Conservation (phyloP, 2,329 filamentous ascomycete species). For the Talaromyces marneffei region DNA sequence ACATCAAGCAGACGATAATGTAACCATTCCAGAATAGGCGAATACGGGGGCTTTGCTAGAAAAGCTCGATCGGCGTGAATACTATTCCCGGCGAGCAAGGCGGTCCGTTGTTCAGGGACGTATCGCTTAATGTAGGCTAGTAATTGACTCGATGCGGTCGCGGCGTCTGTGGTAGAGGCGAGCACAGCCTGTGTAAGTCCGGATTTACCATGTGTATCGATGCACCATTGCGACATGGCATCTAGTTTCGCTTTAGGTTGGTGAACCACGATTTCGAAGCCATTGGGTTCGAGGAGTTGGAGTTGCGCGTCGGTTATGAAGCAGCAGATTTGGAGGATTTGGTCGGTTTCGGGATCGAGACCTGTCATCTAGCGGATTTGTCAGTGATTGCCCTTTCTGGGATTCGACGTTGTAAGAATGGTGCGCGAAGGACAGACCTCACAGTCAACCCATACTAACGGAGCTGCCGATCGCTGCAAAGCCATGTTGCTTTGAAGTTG, state of each 20-base stretch:
- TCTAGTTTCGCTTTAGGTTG: conserved; percentile 65
- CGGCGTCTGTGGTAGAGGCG: conserved; percentile 64
- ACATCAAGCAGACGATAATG: conserved; percentile 91
- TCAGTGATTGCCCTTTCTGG: neutral
- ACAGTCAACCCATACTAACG: conserved; percentile 82
- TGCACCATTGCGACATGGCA: conserved; percentile 87
- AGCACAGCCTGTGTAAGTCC: conserved; percentile 75
- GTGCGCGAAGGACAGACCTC: conserved; percentile 42
- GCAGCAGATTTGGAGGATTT: conserved; percentile 87
- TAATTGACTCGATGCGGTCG: conserved; percentile 65
- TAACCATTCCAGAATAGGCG: conserved; percentile 65
- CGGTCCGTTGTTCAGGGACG: conserved; percentile 61
- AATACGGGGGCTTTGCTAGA: conserved; percentile 68
- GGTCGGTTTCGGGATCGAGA: conserved; percentile 68
- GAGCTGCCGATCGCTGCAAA: conserved; percentile 51
- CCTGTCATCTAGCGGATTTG: conserved; percentile 73
- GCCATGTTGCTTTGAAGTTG: conserved; percentile 28
- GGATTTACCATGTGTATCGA: conserved; percentile 67
- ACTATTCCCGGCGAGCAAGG: conserved; percentile 81
- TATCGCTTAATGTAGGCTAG: conserved; percentile 70
- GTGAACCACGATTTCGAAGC: conserved; percentile 76
- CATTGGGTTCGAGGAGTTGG: conserved; percentile 65
- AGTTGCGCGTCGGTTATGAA: conserved; percentile 80
- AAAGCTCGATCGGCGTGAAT: conserved; percentile 88
- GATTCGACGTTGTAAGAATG: neutral